Conservation (phyloP, 257 asterid species). For the Fraxinus quadrangulata region DNA sequence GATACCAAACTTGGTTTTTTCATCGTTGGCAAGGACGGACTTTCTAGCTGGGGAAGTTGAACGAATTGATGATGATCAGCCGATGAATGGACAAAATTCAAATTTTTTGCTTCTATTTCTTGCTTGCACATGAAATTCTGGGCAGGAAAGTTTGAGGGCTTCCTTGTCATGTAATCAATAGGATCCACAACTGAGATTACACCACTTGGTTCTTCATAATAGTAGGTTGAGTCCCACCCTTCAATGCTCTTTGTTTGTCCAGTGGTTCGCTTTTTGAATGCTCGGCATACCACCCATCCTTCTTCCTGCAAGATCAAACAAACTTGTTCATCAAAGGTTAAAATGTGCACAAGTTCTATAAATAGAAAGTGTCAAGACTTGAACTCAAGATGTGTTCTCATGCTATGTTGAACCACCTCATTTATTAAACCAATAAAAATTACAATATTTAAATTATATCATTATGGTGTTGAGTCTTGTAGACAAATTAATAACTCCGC, state of each 20-base stretch:
- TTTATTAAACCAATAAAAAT: too few species aligned
- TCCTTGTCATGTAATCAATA: constrained; percentile 36
- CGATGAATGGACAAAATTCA: constrained; percentile 28
- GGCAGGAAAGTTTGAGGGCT: constrained; percentile 27
- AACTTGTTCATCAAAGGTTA: background rate
- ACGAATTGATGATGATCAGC: constrained; percentile 41
- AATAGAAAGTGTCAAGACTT: background rate
- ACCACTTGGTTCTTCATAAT: constrained; percentile 37
- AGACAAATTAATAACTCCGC: background rate
- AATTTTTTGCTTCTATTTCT: constrained; percentile 42
- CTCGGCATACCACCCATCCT: constrained; percentile 79
- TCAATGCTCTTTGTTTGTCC: constrained; percentile 47
- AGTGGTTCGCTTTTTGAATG: constrained; percentile 59
- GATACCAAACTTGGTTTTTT: constrained; percentile 33
- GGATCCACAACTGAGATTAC: constrained; percentile 38
- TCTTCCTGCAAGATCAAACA: constrained; percentile 51
- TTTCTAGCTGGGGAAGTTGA: constrained; percentile 62
- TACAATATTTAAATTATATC: too few species aligned
- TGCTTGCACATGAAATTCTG: constrained; percentile 50
- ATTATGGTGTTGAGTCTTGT: background rate
- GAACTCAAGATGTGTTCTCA: background rate
- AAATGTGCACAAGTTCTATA: background rate
- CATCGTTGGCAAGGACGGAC: constrained; percentile 42
- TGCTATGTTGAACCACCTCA: background rate
- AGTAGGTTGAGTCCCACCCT: constrained; percentile 57